Base-by-base conservation (phyloP, 305 asterid genomes). In the Rubia balearica region DNA sequence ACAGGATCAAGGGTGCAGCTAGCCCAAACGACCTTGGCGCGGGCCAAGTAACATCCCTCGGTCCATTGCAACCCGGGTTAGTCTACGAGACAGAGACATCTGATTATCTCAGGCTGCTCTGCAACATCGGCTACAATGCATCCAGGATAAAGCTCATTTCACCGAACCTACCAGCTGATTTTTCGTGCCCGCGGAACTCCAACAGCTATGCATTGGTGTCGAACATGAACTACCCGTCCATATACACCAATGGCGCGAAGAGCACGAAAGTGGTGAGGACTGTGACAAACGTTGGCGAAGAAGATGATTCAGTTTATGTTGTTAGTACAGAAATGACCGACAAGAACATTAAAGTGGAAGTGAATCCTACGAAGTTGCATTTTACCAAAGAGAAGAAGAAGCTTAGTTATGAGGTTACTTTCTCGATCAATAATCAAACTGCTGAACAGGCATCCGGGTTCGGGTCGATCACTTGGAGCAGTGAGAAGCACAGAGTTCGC, bases 41-140 rank as follows among this genome's bases (percentile, higher is more conserved):
- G 3, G 97, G 98, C 71, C 89, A 87, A 71, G 86, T 85, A 55
- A 86, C 83, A 76, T 65, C 76, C 0, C 51, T 89, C 0, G 87
- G 82, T 19, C 88, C 96, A 14, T 8, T 77, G 62, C 70, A 84
- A 65, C 97, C 98, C 4, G 95, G 97, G 73, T 85, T 89, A 19
- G 88, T 92, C 51, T 92, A 85, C 22, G 95, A 90, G 82, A 90
- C 94, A 0, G 86, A 83, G 72, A 16, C 71, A 53, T 41, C 30
- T 0, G 90, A 89, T 38, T 89, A 92, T 81, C 36, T 89, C n/a
- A 63, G 72, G 16, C 88, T 85, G 27, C 88, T 90, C 7, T 90
- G 97, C 81, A 74, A 79, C 79, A 4, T 65, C 10, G 95, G 98
- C 41, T 86, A 87, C 33, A 64, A 81, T 73, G 53, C 76, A 30